These are phyloP conservation scores for Coemansia sp. DNA, from an alignment of 192 early-diverging fungal species.

Conservation along the genomic window DNA sequence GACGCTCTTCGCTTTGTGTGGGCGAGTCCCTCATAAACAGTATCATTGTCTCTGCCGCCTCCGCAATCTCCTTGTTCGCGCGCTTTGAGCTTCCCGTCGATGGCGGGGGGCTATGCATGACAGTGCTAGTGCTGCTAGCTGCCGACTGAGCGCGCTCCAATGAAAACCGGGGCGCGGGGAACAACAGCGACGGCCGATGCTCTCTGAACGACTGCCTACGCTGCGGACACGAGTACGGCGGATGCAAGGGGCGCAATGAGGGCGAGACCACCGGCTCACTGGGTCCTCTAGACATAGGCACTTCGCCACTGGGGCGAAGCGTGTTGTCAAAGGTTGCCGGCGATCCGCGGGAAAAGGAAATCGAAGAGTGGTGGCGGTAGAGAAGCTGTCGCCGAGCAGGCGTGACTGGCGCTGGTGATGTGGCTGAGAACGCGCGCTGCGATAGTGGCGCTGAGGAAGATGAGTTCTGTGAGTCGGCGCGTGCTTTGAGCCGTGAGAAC, in stretches of 20 bases:
- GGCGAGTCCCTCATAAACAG: slow-evolving; percentile 33
- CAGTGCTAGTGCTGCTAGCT: background rate
- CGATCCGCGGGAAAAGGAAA: slow-evolving; percentile 10
- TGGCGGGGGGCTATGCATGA: background rate
- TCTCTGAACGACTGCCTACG: slow-evolving; percentile 7
- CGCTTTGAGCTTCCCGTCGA: background rate
- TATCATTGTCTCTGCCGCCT: slow-evolving; percentile 50
- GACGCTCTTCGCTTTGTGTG: slow-evolving; percentile 9
- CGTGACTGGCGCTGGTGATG: slow-evolving; percentile 2
- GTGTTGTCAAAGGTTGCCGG: background rate
- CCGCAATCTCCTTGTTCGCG: slow-evolving; percentile 27
- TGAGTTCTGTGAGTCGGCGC: slow-evolving; percentile 24
- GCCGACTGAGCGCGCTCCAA: slow-evolving; percentile 6
- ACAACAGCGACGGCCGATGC: background rate
- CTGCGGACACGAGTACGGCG: slow-evolving; percentile 35
- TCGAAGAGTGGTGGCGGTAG: slow-evolving; percentile 34
- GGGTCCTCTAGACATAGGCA: background rate
- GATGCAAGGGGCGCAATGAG: slow-evolving; percentile 13
- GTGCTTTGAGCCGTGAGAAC: slow-evolving; percentile 40
- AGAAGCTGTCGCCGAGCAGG: slow-evolving; percentile 12
- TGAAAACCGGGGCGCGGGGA: slow-evolving; percentile 17
- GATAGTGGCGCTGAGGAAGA: slow-evolving; percentile 7
- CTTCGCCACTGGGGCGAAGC: background rate
- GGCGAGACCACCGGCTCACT: background rate
- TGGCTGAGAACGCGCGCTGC: slow-evolving; percentile 42